A percentile compares a stretch with the other conserved stretches of the same genome.
Conservation (phyloP, 176 grass and related monocot species). For the Aegilops speltoides region DNA sequence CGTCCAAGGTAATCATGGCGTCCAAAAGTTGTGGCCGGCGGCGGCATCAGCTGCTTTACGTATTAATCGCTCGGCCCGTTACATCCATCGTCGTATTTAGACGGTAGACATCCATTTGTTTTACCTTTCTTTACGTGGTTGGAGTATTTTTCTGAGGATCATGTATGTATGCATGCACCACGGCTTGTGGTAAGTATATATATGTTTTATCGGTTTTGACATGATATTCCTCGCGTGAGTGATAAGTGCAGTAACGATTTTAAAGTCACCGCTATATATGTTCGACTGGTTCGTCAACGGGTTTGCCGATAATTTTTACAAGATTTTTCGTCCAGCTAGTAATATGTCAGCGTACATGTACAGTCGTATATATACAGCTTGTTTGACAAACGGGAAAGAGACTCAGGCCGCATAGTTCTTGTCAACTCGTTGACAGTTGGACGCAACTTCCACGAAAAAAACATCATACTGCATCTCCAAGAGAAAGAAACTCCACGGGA, state of each 20-base stretch:
- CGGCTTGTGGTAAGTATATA: too few species aligned
- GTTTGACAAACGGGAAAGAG: background rate
- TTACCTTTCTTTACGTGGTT: too few species aligned
- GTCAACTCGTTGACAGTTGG: constrained; percentile 3
- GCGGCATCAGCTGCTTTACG: background rate
- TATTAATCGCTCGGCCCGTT: background rate
- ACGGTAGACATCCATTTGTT: background rate
- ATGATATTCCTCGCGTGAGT: background rate
- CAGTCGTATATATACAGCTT: background rate
- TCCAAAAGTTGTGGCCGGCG: background rate
- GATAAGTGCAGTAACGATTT: background rate
- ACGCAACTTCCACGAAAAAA: background rate
- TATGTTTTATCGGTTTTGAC: too few species aligned
- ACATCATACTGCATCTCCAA: background rate
- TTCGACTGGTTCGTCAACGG: too few species aligned
- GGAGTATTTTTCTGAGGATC: too few species aligned
- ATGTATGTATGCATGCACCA: too few species aligned
- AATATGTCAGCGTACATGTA: background rate
- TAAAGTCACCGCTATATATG: background rate
- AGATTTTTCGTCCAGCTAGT: background rate
- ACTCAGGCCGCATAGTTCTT: background rate
- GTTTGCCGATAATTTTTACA: too few species aligned
- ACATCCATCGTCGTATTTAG: background rate
- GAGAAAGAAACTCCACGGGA: background rate
- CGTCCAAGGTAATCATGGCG: constrained; percentile 25